Evolutionary conservation across 2,329 filamentous ascomycete species (phyloP), one percentile per base, ranked within the genome.

Genomic region (Zymoseptoria ardabiliae): DNA sequence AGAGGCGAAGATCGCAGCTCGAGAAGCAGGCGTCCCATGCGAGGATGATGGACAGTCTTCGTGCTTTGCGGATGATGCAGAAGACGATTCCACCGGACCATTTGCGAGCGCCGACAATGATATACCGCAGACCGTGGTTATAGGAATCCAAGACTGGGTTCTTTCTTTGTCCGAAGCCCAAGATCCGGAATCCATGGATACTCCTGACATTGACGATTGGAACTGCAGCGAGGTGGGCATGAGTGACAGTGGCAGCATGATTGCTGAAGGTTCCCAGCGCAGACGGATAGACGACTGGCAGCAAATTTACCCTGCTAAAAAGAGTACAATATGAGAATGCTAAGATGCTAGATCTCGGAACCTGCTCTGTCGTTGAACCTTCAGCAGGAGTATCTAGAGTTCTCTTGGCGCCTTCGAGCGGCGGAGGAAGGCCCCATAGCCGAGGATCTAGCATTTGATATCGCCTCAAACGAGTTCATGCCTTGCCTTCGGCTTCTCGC

Each of bases 31-130:
- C 1, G 21, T 54, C 3, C 50, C 57, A 6, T 49, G 57, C 17
- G 35, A 49, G 4, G 8, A 48, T 13, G 30, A 54, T 17, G 20
- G 45, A 11, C 56, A 58, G 19, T 58, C 56, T n/a, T 45, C 51
- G 35, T 53, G 56, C 35, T 58, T 58, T 41, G n/a, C 56, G 8
- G 56, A 58, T 48, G 20, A 58, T 30, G 25, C 11, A 49, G 50
- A 19, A 4, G 56, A 58, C 48, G 56, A 30, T 17, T 8, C 22
- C 19, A 11, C 20, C 20, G 56, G 51, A 3, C 35, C 35, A 4
- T 28, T 30, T 3, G 17, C n/a, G 51, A 53, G 51, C 23, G 28
- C 5, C 51, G 51, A 53, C 9, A 7, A 11, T 13, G 20, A 23
- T 17, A 19, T 9, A 19, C n/a, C n/a, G n/a, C n/a, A n/a, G n/a